A percentile compares a stretch with the other conserved stretches of the same genome.
phyloP scores from a whole-genome alignment of 225 moss, liverwort and hornwort genomes.

The Straminergon stramineum region DNA sequence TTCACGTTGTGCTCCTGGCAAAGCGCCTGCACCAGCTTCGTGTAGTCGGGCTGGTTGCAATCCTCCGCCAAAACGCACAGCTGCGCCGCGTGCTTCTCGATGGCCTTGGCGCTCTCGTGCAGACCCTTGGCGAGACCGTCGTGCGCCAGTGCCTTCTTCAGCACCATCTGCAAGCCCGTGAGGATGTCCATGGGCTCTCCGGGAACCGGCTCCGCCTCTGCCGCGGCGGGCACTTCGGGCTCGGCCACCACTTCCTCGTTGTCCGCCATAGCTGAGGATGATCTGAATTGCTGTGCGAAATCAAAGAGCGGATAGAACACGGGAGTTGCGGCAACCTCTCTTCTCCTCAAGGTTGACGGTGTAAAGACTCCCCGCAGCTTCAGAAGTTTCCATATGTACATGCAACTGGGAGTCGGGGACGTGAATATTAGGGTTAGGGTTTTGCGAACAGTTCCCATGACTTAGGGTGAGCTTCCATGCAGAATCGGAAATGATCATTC shows the following conservation, averaged over 20 bases:
- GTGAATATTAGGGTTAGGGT: conserved; percentile 3
- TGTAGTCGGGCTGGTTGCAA: conserved; percentile 52
- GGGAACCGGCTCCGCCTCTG: conserved; percentile 18
- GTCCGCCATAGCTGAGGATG: conserved; percentile 10
- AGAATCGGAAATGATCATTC: neutral
- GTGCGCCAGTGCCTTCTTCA: conserved; percentile 47
- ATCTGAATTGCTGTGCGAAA: too few relatives aligned
- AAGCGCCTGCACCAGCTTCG: conserved; percentile 44
- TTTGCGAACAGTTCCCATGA: neutral
- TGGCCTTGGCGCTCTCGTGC: conserved; percentile 48
- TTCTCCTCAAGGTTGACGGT: neutral
- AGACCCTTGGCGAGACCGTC: conserved; percentile 41
- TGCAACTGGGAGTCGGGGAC: neutral
- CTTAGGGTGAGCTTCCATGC: neutral
- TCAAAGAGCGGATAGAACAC: too few relatives aligned
- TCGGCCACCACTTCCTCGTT: conserved; percentile 24
- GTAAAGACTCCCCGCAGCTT: accelerated
- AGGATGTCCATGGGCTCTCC: conserved; percentile 58
- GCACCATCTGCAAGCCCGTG: conserved; percentile 27
- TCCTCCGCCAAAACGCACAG: conserved; percentile 52
- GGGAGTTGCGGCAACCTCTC: too few relatives aligned
- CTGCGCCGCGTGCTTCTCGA: conserved; percentile 54
- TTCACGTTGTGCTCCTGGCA: conserved; percentile 48
- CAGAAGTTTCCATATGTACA: neutral
- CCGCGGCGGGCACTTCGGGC: neutral